Conservation (phyloP, 2,329 filamentous ascomycete genomes). For the Trichoderma semiorbis region DNA sequence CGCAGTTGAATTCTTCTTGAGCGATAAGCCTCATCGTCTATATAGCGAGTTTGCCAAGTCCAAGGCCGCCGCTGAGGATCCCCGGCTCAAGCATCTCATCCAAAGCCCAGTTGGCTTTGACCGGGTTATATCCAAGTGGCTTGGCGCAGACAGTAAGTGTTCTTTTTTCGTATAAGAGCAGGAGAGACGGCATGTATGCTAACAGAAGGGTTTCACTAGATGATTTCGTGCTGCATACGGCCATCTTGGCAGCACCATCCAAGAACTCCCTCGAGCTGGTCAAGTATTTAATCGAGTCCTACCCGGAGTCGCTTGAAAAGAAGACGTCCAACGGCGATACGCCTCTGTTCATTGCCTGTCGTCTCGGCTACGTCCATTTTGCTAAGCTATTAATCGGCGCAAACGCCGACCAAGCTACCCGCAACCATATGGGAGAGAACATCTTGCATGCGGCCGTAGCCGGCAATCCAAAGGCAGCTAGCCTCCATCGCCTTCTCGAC, state of each 20-base stretch:
- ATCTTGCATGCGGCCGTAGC: slow-evolving; percentile 59
- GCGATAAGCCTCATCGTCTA: slow-evolving; percentile 62
- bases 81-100: slow-evolving; percentile 58
- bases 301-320: slow-evolving; percentile 58
- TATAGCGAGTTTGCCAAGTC: slow-evolving; percentile 66
- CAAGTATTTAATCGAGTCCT: slow-evolving; percentile 60
- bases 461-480: slow-evolving; percentile 30
- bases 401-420: slow-evolving; percentile 66
- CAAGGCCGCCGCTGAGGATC: slow-evolving; percentile 57
- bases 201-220: slow-evolving; percentile 36
- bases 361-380: slow-evolving; percentile 50
- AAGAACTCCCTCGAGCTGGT: slow-evolving; percentile 52
- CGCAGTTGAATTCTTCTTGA: slow-evolving; percentile 72
- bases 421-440: slow-evolving; percentile 61
- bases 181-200: slow-evolving; percentile 13
- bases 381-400: slow-evolving; percentile 61
- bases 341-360: slow-evolving; percentile 66
- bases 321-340: slow-evolving; percentile 59
- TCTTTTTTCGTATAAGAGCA: slow-evolving; percentile 12
- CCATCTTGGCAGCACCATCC: slow-evolving; percentile 46
- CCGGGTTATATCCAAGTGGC: slow-evolving; percentile 58
- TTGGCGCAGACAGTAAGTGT: slow-evolving; percentile 55
- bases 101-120: slow-evolving; percentile 61
- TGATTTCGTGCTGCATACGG: slow-evolving; percentile 64
- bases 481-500: slow-evolving; percentile 48